Conservation (phyloP, 2,329 filamentous ascomycete genomes). For the Drechslera avenae region DNA sequence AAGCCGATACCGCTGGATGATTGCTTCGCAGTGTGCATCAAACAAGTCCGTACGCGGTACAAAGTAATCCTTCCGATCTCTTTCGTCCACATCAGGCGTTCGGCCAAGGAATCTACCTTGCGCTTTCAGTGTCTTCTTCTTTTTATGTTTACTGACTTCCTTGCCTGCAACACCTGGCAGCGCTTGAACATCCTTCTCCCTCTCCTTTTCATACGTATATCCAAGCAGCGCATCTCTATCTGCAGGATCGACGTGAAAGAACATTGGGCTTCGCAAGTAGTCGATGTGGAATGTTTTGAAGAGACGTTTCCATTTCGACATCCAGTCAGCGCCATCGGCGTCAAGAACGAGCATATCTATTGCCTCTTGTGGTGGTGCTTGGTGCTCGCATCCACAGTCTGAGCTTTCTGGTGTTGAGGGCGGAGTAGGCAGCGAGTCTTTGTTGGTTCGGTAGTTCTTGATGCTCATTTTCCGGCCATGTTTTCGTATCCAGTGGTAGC, state of each 20-base stretch:
- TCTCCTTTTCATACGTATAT: constrained; percentile 65
- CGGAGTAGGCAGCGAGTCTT: constrained; percentile 33
- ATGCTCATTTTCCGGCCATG: constrained; percentile 64
- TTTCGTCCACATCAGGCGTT: constrained; percentile 50
- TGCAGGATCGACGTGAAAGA: constrained; percentile 78
- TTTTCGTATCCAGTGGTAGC: constrained; percentile 78
- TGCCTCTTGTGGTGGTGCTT: constrained; percentile 5
- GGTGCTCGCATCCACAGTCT: constrained; percentile 21
- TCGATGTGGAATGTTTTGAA: constrained; percentile 73
- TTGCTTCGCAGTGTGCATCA: constrained; percentile 48
- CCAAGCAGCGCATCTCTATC: constrained; percentile 76
- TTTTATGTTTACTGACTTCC: constrained; percentile 77
- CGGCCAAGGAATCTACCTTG: constrained; percentile 52
- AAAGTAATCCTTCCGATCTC: constrained; percentile 56
- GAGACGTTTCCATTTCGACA: constrained; percentile 71
- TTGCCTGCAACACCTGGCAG: constrained; percentile 77
- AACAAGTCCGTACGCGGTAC: constrained; percentile 51
- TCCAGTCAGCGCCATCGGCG: constrained; percentile 66
- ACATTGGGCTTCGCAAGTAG: constrained; percentile 78
- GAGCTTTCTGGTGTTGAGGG: constrained; percentile 29
- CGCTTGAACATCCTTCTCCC: constrained; percentile 70
- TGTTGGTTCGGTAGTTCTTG: constrained; percentile 57
- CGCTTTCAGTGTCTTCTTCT: constrained; percentile 64
- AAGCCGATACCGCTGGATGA: constrained; percentile 55
- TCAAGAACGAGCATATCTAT: constrained; percentile 65